phyloP scores from a whole-genome alignment of 148 eudicot species.

The Silene latifolia region DNA sequence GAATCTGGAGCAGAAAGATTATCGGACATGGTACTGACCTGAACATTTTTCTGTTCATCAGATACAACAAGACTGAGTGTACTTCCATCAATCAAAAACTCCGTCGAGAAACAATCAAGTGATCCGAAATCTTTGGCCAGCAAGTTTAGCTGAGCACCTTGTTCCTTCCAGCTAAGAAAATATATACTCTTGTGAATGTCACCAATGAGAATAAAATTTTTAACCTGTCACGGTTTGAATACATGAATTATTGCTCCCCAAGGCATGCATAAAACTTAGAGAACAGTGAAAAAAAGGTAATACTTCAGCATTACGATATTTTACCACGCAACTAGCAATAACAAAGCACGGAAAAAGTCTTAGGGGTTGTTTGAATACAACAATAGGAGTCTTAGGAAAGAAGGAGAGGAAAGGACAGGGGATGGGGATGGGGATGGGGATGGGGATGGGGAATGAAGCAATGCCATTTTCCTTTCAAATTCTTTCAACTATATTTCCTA shows the following conservation, averaged over 20 bases:
- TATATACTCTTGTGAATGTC: conserved; percentile 94
- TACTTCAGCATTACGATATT: neutral
- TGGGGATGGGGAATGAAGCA: neutral
- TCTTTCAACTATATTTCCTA: too few species aligned
- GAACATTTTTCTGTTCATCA: conserved; percentile 92
- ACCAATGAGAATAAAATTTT: conserved; percentile 92
- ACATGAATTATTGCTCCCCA: neutral
- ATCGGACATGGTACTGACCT: conserved; percentile 44
- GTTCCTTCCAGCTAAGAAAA: conserved; percentile 97
- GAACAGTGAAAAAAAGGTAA: neutral
- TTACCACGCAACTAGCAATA: neutral
- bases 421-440: too few species aligned
- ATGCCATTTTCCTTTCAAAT: neutral
- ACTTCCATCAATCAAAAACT: conserved; percentile 91
- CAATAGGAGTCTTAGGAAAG: too few species aligned
- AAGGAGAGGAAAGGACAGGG: neutral
- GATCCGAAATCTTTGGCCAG: conserved; percentile 93
- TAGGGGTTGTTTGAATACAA: too few species aligned
- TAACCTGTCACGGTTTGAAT: conserved; percentile 53
- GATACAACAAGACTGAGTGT: conserved; percentile 93
- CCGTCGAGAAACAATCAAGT: conserved; percentile 94
- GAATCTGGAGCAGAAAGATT: neutral
- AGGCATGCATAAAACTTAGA: neutral
- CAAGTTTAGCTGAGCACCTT: conserved; percentile 84
- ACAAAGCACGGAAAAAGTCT: neutral